phyloP scores from a whole-genome alignment of 345 rosid species.

The Sonneratia caseolaris region DNA sequence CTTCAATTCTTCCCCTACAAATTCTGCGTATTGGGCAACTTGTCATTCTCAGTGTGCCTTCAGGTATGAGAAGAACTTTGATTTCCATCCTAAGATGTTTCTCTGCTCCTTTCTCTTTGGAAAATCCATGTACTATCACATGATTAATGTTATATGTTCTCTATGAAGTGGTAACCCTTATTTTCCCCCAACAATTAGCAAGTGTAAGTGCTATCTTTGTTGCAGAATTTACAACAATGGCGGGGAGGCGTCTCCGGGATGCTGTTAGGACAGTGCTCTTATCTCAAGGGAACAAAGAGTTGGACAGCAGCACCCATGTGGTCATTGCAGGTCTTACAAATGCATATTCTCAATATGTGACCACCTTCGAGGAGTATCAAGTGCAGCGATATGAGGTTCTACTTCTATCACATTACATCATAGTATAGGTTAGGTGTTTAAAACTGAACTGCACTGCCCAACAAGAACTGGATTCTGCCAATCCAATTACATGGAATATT shows the following conservation, averaged over 20 bases:
- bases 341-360: slow-evolving; percentile 58
- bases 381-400: slow-evolving; percentile 67
- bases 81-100: neutral
- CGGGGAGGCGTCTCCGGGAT: slow-evolving; percentile 69
- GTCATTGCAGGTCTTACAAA: slow-evolving; percentile 65
- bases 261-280: slow-evolving; percentile 41
- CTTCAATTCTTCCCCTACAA: slow-evolving; percentile 55
- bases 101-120: neutral
- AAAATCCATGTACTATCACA: neutral
- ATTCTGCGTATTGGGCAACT: slow-evolving; percentile 46
- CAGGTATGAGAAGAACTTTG: slow-evolving; percentile 24
- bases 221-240: slow-evolving; percentile 71
- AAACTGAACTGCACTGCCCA: neutral
- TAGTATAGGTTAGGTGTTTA: neutral
- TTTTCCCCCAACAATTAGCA: neutral
- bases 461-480: neutral
- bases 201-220: neutral
- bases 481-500: neutral
- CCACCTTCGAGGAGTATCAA: slow-evolving; percentile 62
- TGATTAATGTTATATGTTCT: neutral
- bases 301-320: slow-evolving; percentile 33
- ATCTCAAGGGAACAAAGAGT: slow-evolving; percentile 20
- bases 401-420: neutral
- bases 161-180: neutral
- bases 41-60: slow-evolving; percentile 50